Evolutionary conservation across 148 eudicot species (phyloP).

Genomic region (Diospyros lotus): DNA sequence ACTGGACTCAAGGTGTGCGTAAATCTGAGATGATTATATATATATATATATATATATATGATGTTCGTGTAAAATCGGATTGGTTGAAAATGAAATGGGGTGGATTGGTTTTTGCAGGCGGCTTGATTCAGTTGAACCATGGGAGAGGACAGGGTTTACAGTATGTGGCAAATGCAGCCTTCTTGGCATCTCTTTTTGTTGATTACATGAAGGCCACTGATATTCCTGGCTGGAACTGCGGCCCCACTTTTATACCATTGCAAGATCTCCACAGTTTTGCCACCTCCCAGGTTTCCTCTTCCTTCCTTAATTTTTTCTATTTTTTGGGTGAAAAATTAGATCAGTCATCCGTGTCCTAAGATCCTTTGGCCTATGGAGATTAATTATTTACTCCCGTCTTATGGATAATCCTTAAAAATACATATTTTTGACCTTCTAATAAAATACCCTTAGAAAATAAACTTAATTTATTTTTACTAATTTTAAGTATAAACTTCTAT

Average conservation of each 20-base stretch:
- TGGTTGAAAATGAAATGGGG: too few species aligned
- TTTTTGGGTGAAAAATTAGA: too few species aligned
- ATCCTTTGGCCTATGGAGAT: too few species aligned
- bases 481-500: too few species aligned
- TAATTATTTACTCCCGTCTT: too few species aligned
- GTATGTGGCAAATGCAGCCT: constrained; percentile 72
- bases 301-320: background rate
- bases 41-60: too few species aligned
- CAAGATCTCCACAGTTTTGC: constrained; percentile 50
- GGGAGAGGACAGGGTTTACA: constrained; percentile 57
- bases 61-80: background rate
- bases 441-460: too few species aligned
- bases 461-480: too few species aligned
- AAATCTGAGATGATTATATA: too few species aligned
- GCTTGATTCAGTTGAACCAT: constrained; percentile 54
- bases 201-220: constrained; percentile 64
- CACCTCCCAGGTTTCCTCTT: constrained; percentile 46
- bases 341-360: too few species aligned
- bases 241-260: constrained; percentile 34
- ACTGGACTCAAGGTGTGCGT: constrained; percentile 58
- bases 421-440: too few species aligned
- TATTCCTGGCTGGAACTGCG: constrained; percentile 69
- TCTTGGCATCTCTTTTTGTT: constrained; percentile 59
- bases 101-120: constrained; percentile 36
- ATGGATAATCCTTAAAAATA: too few species aligned